A percentile compares a stretch with the other conserved stretches of the same genome.
Conservation (phyloP, 441 rosid genomes). For the Syzygium syzygioides region DNA sequence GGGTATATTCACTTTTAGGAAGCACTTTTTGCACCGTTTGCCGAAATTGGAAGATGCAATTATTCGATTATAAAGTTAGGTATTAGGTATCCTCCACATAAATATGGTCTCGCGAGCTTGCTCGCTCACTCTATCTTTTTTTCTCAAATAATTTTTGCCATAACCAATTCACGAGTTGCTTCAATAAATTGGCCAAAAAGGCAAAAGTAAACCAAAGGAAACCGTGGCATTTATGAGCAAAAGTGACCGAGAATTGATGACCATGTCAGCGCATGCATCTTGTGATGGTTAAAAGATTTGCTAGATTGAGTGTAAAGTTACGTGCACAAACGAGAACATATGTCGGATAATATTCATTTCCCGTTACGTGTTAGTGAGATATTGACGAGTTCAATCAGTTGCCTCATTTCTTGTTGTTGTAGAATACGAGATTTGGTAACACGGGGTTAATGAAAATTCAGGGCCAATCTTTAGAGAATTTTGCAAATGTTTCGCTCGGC, state of each 20-base stretch:
- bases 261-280: background rate
- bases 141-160: background rate
- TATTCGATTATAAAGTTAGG: background rate
- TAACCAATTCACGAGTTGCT: background rate
- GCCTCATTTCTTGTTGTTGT: background rate
- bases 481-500: background rate
- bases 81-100: background rate
- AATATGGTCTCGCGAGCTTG: background rate
- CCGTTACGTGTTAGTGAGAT: background rate
- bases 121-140: background rate
- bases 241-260: background rate
- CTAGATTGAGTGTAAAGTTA: no score
- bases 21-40: background rate
- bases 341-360: background rate
- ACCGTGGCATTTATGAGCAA: background rate
- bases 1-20: background rate
- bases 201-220: background rate
- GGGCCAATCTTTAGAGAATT: background rate
- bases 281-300: background rate
- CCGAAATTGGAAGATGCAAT: background rate
- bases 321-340: background rate
- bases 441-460: background rate
- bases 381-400: background rate
- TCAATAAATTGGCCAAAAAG: background rate
- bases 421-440: fast-evolving